A percentile compares a stretch with the other conserved stretches of the same genome.
Conservation (phyloP, 495 filamentous ascomycete species). For the Hypomontagnella submonticulosa region DNA sequence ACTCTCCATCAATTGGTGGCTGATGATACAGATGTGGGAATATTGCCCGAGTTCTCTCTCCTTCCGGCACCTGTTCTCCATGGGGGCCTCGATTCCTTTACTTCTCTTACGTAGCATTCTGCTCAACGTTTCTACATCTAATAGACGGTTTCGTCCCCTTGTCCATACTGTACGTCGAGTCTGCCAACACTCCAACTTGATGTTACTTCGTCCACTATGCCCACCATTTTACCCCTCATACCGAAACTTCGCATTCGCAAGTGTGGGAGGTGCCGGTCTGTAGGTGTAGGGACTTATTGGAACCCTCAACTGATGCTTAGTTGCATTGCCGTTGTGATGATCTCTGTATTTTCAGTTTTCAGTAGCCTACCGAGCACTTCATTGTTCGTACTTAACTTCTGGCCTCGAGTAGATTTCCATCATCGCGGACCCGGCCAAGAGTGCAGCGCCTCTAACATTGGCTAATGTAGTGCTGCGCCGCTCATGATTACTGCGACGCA, state of each 20-base stretch:
- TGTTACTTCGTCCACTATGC: slow-evolving; percentile 22
- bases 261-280: slow-evolving; percentile 7
- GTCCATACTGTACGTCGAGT: slow-evolving; percentile 24
- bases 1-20: slow-evolving; percentile 17
- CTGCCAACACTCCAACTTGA: slow-evolving; percentile 25
- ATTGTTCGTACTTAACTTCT: too few relatives aligned
- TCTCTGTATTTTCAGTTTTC: background rate
- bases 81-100: slow-evolving; percentile 16
- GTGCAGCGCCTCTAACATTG: slow-evolving; percentile 3
- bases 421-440: background rate
- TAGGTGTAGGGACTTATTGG: background rate
- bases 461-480: slow-evolving; percentile 14
- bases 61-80: slow-evolving; percentile 18
- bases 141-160: slow-evolving; percentile 32
- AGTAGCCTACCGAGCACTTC: too few relatives aligned
- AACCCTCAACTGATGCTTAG: background rate
- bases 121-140: slow-evolving; percentile 26
- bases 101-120: slow-evolving; percentile 30
- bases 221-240: slow-evolving; percentile 35
- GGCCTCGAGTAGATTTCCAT: too few relatives aligned
- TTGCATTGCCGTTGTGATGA: background rate
- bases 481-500: slow-evolving; percentile 22
- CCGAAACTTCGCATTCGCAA: slow-evolving; percentile 17
- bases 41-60: slow-evolving; percentile 31
- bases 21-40: slow-evolving; percentile 32